Percentiles rank a stretch among this genome's conserved stretches.
These are phyloP conservation scores for Epicoccum nigrum DNA, from an alignment of 2,329 filamentous ascomycete genomes.

Conservation along the genomic window DNA sequence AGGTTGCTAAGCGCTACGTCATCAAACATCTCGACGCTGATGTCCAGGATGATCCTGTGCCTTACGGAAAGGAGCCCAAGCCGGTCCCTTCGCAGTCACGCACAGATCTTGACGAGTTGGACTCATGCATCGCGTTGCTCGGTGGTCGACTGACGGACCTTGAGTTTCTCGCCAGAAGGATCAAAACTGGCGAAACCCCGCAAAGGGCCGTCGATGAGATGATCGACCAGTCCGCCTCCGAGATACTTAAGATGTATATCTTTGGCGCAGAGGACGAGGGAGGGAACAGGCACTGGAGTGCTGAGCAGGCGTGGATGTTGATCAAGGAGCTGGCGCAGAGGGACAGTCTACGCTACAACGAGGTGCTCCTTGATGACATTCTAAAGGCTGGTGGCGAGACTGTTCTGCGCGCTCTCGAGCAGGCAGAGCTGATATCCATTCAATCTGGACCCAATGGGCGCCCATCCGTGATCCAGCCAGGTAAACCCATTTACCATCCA, in stretches of 20 bases:
- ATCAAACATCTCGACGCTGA: conserved; percentile 73
- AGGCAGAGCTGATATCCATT: conserved; percentile 84
- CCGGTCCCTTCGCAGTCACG: conserved; percentile 56
- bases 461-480: conserved; percentile 76
- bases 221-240: conserved; percentile 83
- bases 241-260: conserved; percentile 93
- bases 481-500: conserved; percentile 83
- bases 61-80: conserved; percentile 47
- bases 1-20: conserved; percentile 90
- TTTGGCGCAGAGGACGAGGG: conserved; percentile 62
- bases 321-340: conserved; percentile 77
- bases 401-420: conserved; percentile 79
- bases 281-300: conserved; percentile 70
- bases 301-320: conserved; percentile 88
- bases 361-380: conserved; percentile 76
- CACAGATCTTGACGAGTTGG: conserved; percentile 71
- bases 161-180: conserved; percentile 87
- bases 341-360: conserved; percentile 79
- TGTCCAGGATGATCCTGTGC: conserved; percentile 48
- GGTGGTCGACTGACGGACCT: conserved; percentile 95
- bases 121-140: conserved; percentile 78
- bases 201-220: conserved; percentile 84
- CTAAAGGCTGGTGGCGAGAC: conserved; percentile 76
- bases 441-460: conserved; percentile 73
- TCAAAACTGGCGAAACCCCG: conserved; percentile 85